Percentiles rank a stretch among this genome's conserved stretches.
Conservation (phyloP, 148 eudicot genomes). For the Vaccinium corymbosum region DNA sequence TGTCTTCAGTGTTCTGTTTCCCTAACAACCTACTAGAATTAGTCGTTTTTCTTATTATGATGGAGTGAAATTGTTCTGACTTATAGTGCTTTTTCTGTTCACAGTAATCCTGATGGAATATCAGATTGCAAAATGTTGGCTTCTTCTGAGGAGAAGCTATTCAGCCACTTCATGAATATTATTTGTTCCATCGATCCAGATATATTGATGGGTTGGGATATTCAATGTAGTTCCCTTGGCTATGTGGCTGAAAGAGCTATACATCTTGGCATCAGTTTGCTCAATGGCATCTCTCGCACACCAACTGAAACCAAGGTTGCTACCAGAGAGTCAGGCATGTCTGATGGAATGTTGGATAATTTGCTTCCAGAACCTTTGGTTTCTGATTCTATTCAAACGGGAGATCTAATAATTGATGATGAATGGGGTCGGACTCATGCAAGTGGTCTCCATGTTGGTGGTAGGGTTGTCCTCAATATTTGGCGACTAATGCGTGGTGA, state of each 20-base stretch:
- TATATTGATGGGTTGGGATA: constrained; percentile 90
- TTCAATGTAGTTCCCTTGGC: constrained; percentile 88
- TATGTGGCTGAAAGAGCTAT: constrained; percentile 91
- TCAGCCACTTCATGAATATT: constrained; percentile 52
- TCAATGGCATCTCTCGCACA: constrained; percentile 74
- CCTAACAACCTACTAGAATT: background rate
- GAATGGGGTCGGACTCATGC: constrained; percentile 99
- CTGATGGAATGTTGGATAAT: constrained; percentile 36
- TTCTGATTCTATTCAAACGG: constrained; percentile 44
- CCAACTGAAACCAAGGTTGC: constrained; percentile 44
- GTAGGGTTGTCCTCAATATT: constrained; percentile 84
- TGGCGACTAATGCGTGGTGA: constrained; percentile 92
- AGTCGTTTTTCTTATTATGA: background rate
- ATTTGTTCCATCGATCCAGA: constrained; percentile 63
- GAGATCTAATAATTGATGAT: constrained; percentile 67
- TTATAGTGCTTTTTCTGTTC: constrained; percentile 4
- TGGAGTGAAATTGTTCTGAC: background rate
- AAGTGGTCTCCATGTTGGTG: constrained; percentile 87
- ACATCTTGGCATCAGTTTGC: constrained; percentile 61
- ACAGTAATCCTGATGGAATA: constrained; percentile 62
- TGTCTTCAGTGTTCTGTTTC: background rate
- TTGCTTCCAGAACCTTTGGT: constrained; percentile 39
- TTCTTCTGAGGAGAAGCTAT: constrained; percentile 60
- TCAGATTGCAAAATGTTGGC: constrained; percentile 44
- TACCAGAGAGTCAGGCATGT: constrained; percentile 30